These are phyloP conservation scores for Rhodotorula kratochvilovae DNA, from an alignment of 768 basidiomycete genomes.

Conservation along the genomic window DNA sequence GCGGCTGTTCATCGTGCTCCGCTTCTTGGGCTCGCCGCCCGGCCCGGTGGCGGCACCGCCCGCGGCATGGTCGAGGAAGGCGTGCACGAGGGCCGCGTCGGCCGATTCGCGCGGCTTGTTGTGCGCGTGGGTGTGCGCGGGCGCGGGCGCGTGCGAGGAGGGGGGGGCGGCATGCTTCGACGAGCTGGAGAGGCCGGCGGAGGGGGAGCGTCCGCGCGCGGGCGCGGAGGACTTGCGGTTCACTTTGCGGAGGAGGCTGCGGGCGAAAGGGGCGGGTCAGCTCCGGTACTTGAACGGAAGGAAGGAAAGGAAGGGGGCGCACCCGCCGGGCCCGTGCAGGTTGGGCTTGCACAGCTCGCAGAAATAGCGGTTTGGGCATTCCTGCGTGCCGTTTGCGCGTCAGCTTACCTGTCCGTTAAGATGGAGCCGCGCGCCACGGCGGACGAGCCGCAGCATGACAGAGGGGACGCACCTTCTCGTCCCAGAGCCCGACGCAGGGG, in stretches of 20 bases:
- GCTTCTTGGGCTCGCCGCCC: conserved; percentile 55
- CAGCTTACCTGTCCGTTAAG: too few relatives aligned
- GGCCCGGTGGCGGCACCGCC: neutral
- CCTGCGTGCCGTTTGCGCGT: conserved; percentile 40
- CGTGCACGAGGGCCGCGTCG: conserved; percentile 22
- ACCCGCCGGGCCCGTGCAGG: conserved; percentile 55
- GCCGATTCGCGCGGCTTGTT: conserved; percentile 32
- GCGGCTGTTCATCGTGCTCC: conserved; percentile 96
- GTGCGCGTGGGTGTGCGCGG: conserved; percentile 34
- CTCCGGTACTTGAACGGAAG: too few relatives aligned
- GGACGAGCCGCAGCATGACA: too few relatives aligned
- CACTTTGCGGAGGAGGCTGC: conserved; percentile 52
- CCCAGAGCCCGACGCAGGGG: conserved; percentile 78
- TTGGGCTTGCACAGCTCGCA: conserved; percentile 91
- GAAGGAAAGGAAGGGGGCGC: neutral
- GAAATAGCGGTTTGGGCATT: conserved; percentile 73
- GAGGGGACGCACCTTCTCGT: conserved; percentile 51
- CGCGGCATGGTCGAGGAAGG: conserved; percentile 17
- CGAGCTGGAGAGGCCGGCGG: conserved; percentile 22
- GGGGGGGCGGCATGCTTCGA: conserved; percentile 65
- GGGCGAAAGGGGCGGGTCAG: neutral
- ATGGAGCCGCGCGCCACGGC: too few relatives aligned
- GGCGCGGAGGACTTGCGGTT: conserved; percentile 55
- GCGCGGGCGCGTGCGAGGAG: conserved; percentile 54
- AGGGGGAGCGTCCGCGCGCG: conserved; percentile 37